Percentiles rank a stretch among this genome's conserved stretches.
Evolutionary conservation across 2,329 filamentous ascomycete genomes (phyloP).

Genomic region (Cadophora sp.): DNA sequence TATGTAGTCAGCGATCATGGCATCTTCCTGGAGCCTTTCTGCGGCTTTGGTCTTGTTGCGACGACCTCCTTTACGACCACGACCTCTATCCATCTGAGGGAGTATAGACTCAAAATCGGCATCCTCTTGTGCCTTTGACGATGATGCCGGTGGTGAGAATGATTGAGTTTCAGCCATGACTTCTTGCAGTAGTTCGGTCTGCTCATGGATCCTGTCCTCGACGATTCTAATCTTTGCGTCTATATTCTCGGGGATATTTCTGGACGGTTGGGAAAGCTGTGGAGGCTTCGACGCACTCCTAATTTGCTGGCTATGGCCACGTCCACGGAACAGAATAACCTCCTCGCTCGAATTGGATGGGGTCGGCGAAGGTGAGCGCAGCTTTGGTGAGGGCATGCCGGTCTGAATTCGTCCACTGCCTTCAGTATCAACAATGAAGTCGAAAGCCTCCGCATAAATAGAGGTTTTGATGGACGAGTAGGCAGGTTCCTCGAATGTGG

Average conservation of each 20-base stretch:
- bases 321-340: conserved; percentile 70
- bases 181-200: conserved; percentile 39
- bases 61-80: conserved; percentile 17
- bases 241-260: conserved; percentile 27
- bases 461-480: background rate
- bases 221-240: conserved; percentile 40
- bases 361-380: conserved; percentile 45
- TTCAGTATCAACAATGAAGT: conserved; percentile 47
- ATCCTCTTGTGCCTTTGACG: conserved; percentile 14
- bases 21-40: conserved; percentile 32
- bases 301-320: conserved; percentile 53
- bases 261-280: background rate
- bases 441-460: background rate
- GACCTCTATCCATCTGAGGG: background rate
- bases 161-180: conserved; percentile 29
- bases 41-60: conserved; percentile 22
- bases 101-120: conserved; percentile 16
- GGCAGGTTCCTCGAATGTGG: background rate
- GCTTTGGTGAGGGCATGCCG: conserved; percentile 41
- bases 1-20: conserved; percentile 43
- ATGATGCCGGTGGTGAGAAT: conserved; percentile 16
- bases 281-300: conserved; percentile 22
- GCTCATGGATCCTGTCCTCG: conserved; percentile 40
- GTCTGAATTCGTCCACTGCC: conserved; percentile 42
- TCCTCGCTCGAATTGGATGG: conserved; percentile 73